phyloP scores from a whole-genome alignment of 805 yeast species.

The Myxozyma geophila region DNA sequence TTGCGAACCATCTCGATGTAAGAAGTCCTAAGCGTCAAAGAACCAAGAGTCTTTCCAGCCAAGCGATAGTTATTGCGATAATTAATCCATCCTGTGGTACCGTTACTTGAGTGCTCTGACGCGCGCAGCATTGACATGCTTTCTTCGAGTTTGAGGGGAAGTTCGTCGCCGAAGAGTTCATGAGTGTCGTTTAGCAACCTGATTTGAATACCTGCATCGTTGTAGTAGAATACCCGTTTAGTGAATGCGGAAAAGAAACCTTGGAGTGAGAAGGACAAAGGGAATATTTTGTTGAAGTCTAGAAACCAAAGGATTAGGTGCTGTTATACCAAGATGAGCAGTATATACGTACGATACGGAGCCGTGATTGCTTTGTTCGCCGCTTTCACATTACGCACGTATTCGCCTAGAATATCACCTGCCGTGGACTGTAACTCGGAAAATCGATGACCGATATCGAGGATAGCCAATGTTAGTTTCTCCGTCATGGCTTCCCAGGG shows the following conservation, averaged over 20 bases:
- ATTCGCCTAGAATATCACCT: slow-evolving; percentile 38
- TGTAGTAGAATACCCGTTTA: slow-evolving; percentile 10
- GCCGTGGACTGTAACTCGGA: slow-evolving; percentile 44
- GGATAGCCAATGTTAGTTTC: slow-evolving; percentile 46
- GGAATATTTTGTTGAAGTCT: slow-evolving; percentile 33
- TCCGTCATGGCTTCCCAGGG: slow-evolving; percentile 52
- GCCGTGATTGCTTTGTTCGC: slow-evolving; percentile 21
- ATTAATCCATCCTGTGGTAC: slow-evolving; percentile 9
- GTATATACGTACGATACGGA: slow-evolving; percentile 9
- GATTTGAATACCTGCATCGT: slow-evolving; percentile 10
- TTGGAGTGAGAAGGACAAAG: slow-evolving; percentile 40
- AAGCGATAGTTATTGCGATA: slow-evolving; percentile 25
- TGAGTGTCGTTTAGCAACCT: slow-evolving; percentile 2
- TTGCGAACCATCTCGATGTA: slow-evolving; percentile 34
- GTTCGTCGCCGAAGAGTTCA: slow-evolving; percentile 7
- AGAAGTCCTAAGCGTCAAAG: slow-evolving; percentile 37
- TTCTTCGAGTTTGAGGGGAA: slow-evolving; percentile 23
- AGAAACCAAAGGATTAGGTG: not conserved
- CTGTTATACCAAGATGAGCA: not conserved
- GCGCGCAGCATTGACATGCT: slow-evolving; percentile 23
- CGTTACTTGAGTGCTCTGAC: slow-evolving; percentile 3
- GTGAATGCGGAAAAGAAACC: slow-evolving; percentile 46
- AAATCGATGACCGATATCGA: slow-evolving; percentile 36
- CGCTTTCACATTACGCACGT: slow-evolving; percentile 38
- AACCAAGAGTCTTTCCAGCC: slow-evolving; percentile 39